Base-by-base conservation (phyloP, 352 stramenopile species). In the Globisporangium irregulare region DNA sequence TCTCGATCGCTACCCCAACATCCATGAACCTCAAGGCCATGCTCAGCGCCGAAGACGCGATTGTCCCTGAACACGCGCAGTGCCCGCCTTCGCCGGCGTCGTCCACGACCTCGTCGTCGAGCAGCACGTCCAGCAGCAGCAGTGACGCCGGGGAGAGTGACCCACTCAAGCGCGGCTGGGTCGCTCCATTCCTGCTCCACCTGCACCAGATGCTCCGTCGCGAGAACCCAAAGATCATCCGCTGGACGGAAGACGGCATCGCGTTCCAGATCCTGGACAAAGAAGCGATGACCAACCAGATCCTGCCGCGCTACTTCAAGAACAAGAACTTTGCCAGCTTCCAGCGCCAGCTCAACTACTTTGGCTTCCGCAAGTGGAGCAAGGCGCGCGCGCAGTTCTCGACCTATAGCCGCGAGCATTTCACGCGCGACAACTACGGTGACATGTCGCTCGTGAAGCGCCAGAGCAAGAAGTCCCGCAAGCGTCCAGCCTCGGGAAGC, bases 321-420 rank as follows among this genome's bases (percentile, higher is more conserved):
- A 97, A 98, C 80, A 93, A 94, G 70, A 97, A 95, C 73, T 98
- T 98, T 77, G 94, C 95, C n/a, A 98, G 92, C 62, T 96, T 98
- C 67, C 91, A 97, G 72, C 89, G 95, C 24, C 93, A 98, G 73
- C 85, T 98, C 59, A 98, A 97, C 81, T 98, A 98, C 80, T 98
- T 98, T 77, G 86, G 81, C 61, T 98, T 98, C 78, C 85, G 87
- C 68, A 97, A 97, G 72, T 94, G 86, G 84, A 92, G 79, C 81
- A 95, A 95, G 70, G 80, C 84, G 3, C 82, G 85, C 51, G 77
- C 86, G 15, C 77, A 84, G 68, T 82, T 85, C 70, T 81, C 84
- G 18, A 95, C 87, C 14, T 95, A 93, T 74, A 88, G 80, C 46
- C 84, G 84, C 34, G 81, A 94, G 55, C 84, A 94, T 70, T 95